Conservation (phyloP, 2,329 filamentous ascomycete species). For the Aureobasidium namibiae region DNA sequence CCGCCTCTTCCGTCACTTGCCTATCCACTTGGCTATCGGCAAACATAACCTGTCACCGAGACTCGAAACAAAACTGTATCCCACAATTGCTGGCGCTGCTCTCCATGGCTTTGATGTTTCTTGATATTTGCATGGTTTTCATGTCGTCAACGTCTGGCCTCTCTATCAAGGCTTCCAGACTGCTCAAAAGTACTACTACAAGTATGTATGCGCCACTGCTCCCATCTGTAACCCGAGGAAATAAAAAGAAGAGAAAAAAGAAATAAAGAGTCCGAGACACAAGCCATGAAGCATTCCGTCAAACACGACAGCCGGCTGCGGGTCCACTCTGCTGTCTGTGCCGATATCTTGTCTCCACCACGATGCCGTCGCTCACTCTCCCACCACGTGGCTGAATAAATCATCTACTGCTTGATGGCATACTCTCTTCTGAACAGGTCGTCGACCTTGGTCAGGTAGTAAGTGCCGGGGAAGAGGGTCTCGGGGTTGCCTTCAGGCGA, state of each 20-base stretch:
- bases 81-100: neutral
- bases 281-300: neutral
- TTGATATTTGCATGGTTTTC: conserved; percentile 4
- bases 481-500: conserved; percentile 37
- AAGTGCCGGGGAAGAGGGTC: conserved; percentile 39
- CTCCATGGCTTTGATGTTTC: neutral
- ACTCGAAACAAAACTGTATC: neutral
- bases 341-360: conserved; percentile 1
- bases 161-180: neutral
- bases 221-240: neutral
- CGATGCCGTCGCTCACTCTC: neutral
- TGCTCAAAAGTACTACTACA: conserved; percentile 5
- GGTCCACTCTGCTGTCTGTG: neutral
- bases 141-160: conserved; percentile 3
- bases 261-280: neutral
- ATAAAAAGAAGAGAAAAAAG: neutral
- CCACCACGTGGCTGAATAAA: neutral
- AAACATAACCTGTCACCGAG: neutral
- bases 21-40: neutral
- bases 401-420: conserved; percentile 38
- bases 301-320: neutral
- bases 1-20: neutral
- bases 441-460: conserved; percentile 44
- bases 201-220: conserved; percentile 1
- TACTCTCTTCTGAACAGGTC: conserved; percentile 45